Conservation (phyloP, 2,329 filamentous ascomycete species). For the Emydomyces testavorans region DNA sequence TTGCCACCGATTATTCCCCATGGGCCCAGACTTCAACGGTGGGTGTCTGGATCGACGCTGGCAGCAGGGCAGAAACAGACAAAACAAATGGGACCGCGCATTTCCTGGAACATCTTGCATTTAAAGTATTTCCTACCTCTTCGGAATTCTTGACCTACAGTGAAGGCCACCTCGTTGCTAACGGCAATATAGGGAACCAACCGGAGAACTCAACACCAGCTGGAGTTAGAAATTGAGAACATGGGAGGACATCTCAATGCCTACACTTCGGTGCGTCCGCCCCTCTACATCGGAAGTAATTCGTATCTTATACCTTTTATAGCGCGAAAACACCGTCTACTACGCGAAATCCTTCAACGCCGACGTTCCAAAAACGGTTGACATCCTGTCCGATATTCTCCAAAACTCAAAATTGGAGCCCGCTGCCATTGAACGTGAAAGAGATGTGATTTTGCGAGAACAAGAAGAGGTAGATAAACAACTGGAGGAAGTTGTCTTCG, state of each 20-base stretch:
- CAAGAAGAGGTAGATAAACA: constrained; percentile 99
- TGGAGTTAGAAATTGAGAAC: constrained; percentile 99
- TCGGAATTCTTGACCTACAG: neutral
- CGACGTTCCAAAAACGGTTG: constrained; percentile 90
- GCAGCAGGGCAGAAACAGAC: constrained; percentile 93
- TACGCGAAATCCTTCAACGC: constrained; percentile 99
- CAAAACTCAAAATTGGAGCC: constrained; percentile 98
- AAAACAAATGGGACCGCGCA: constrained; percentile 98
- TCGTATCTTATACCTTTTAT: constrained; percentile 3
- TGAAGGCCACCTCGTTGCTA: constrained; percentile 5
- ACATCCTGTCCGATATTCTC: constrained; percentile 97
- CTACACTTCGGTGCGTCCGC: constrained; percentile 75
- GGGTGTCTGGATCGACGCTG: constrained; percentile 98
- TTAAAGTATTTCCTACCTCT: constrained; percentile 60
- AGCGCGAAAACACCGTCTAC: constrained; percentile 98
- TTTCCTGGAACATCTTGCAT: constrained; percentile 98
- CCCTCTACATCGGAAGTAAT: neutral
- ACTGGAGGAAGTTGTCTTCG: constrained; percentile 97
- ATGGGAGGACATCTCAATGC: constrained; percentile 99
- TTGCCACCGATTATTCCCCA: constrained; percentile 94
- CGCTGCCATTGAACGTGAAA: constrained; percentile 87
- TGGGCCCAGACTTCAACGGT: constrained; percentile 98
- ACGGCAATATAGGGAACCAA: constrained; percentile 57
- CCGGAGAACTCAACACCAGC: constrained; percentile 88
- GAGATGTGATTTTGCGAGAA: constrained; percentile 96